These are phyloP conservation scores for Pseudogymnoascus verrucosus DNA, from an alignment of 2,329 filamentous ascomycete species.

Conservation along the genomic window DNA sequence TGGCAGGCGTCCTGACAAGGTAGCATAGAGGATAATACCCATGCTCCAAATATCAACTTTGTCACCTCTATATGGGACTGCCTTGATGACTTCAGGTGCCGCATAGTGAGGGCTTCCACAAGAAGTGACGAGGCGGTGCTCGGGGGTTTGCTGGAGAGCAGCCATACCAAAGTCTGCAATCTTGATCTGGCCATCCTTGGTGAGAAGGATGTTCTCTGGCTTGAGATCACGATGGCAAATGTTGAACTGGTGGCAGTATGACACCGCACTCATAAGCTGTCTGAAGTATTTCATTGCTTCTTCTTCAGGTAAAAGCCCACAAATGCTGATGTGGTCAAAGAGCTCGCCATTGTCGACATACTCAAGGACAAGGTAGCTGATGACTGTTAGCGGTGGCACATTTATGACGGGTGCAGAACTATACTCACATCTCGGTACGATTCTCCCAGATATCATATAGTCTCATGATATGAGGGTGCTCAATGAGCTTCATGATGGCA, in stretches of 20 bases:
- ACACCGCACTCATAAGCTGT: slow-evolving; percentile 84
- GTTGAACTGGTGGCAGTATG: slow-evolving; percentile 88
- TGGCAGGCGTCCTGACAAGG: slow-evolving; percentile 75
- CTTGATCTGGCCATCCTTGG: slow-evolving; percentile 69
- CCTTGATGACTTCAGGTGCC: slow-evolving; percentile 80
- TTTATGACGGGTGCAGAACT: background rate
- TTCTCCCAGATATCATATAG: slow-evolving; percentile 98
- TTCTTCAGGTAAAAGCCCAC: slow-evolving; percentile 68
- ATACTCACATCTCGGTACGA: slow-evolving; percentile 75
- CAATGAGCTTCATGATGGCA: slow-evolving; percentile 91
- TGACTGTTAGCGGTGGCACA: slow-evolving; percentile 20
- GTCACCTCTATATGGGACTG: slow-evolving; percentile 70
- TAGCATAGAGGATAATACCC: slow-evolving; percentile 81
- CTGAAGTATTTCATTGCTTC: slow-evolving; percentile 80
- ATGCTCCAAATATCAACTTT: slow-evolving; percentile 92
- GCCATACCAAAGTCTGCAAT: slow-evolving; percentile 98
- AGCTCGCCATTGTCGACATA: slow-evolving; percentile 65
- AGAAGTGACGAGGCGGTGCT: slow-evolving; percentile 73
- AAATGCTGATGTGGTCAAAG: slow-evolving; percentile 76
- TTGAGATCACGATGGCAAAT: slow-evolving; percentile 96
- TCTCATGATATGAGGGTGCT: slow-evolving; percentile 90
- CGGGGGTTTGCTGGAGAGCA: slow-evolving; percentile 72
- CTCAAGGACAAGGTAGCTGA: slow-evolving; percentile 87
- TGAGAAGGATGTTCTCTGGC: slow-evolving; percentile 91
- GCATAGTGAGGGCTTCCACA: slow-evolving; percentile 97